Conservation (phyloP, 768 basidiomycete genomes). For the Rhizopogon salebrosus region DNA sequence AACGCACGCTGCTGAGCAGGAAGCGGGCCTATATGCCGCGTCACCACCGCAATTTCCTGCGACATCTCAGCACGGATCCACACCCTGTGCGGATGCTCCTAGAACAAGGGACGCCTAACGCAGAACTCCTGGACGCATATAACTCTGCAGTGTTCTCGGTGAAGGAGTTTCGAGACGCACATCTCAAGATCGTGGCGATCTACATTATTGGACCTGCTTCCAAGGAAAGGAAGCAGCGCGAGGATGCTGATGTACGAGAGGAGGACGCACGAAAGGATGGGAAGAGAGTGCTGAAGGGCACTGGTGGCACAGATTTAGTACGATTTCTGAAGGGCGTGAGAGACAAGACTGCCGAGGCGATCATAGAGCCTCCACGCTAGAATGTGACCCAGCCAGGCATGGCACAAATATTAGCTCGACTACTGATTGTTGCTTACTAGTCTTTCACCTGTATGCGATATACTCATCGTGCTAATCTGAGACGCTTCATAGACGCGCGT, state of each 20-base stretch:
- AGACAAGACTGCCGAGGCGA: constrained; percentile 54
- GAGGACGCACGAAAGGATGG: constrained; percentile 19
- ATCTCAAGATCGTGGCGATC: constrained; percentile 67
- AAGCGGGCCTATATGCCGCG: constrained; percentile 85
- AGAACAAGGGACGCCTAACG: constrained; percentile 9
- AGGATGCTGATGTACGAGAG: constrained; percentile 3
- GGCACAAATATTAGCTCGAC: background rate
- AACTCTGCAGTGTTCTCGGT: constrained; percentile 60
- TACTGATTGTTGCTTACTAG: background rate
- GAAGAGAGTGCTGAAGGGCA: constrained; percentile 50
- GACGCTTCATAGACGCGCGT: too few relatives aligned
- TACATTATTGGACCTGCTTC: constrained; percentile 73
- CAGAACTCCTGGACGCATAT: constrained; percentile 46
- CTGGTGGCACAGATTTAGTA: constrained; percentile 77
- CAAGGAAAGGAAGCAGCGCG: constrained; percentile 10
- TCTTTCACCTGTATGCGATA: background rate
- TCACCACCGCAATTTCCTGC: constrained; percentile 73
- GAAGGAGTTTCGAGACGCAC: constrained; percentile 70
- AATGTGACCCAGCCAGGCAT: background rate
- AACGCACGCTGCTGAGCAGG: constrained; percentile 50
- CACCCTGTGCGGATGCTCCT: constrained; percentile 60
- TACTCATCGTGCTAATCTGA: too few relatives aligned
- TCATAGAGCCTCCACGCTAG: constrained; percentile 8
- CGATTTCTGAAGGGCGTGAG: constrained; percentile 70
- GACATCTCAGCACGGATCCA: constrained; percentile 55